Evolutionary conservation across 306 rosid genomes (phyloP).

Genomic region (Vigna reflexopilosa): DNA sequence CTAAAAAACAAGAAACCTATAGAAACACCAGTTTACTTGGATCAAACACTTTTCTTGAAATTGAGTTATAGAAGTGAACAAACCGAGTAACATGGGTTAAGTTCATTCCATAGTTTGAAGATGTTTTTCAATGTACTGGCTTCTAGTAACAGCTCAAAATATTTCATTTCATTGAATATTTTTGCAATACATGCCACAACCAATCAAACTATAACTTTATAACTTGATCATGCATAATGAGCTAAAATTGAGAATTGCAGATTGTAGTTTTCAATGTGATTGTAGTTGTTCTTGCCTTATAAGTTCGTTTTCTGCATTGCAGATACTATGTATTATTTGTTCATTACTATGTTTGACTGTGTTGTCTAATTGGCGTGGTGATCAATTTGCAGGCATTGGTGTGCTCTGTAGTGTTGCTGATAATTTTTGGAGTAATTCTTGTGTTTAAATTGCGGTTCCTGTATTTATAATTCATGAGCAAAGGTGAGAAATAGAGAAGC

Average conservation of each 20-base stretch:
- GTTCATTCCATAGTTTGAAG: not conserved
- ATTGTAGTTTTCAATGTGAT: not conserved
- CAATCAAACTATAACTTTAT: not conserved
- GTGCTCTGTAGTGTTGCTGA: conserved; percentile 59
- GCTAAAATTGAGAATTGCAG: conserved; percentile 2
- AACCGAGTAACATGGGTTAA: not conserved
- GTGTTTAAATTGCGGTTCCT: conserved; percentile 49
- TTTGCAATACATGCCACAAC: not conserved
- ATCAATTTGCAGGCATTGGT: conserved; percentile 75
- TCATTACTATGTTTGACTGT: conserved; percentile 10
- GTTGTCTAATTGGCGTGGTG: conserved; percentile 38
- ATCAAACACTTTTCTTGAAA: conserved; percentile 8
- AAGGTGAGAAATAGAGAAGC: conserved; percentile 38
- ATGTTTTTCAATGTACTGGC: not conserved
- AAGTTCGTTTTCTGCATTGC: conserved; percentile 25
- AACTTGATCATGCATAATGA: conserved; percentile 4
- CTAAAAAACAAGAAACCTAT: conserved; percentile 23
- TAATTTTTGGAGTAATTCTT: conserved; percentile 56
- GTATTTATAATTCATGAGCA: conserved; percentile 27
- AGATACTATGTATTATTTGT: not conserved
- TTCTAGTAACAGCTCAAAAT: not conserved
- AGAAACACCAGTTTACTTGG: conserved; percentile 8
- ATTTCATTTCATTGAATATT: not conserved
- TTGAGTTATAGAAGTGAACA: conserved; percentile 16
- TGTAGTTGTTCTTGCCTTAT: conserved; percentile 15